Conservation (phyloP, 2,329 filamentous ascomycete species). For the Endocalyx cinctus region DNA sequence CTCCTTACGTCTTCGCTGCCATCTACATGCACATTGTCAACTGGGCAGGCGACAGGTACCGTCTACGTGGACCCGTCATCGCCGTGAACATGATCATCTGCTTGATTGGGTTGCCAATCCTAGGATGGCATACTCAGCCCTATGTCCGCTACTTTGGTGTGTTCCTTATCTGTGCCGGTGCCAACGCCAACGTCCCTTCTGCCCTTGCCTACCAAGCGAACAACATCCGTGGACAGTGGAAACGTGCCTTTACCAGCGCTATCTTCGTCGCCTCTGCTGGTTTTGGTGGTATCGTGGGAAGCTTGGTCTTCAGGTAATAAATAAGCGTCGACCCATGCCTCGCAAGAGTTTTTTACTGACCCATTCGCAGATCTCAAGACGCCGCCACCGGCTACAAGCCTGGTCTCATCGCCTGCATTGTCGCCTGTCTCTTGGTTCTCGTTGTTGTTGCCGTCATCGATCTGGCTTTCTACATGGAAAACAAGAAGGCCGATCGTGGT, state of each 20-base stretch:
- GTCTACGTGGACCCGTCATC: constrained; percentile 18
- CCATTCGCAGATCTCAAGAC: too few relatives aligned
- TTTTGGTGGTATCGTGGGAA: constrained; percentile 15
- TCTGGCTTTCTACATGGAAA: constrained; percentile 38
- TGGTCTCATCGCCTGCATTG: constrained; percentile 52
- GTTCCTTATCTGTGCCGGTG: constrained; percentile 26
- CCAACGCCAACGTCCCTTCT: constrained; percentile 25
- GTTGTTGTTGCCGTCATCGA: constrained; percentile 39
- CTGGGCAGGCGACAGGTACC: constrained; percentile 27
- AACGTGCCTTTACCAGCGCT: constrained; percentile 13
- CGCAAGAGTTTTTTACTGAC: too few relatives aligned
- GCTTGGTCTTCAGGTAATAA: constrained; percentile 16
- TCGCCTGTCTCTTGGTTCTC: constrained; percentile 41
- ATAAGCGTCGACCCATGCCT: too few relatives aligned
- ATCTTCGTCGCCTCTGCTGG: constrained; percentile 14
- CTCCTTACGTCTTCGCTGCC: constrained; percentile 29
- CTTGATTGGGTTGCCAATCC: constrained; percentile 18
- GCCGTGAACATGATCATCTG: constrained; percentile 13
- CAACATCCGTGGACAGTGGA: constrained; percentile 27
- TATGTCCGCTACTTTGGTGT: constrained; percentile 20
- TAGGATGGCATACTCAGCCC: constrained; percentile 14
- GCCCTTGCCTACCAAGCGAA: constrained; percentile 26
- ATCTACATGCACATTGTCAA: constrained; percentile 26
- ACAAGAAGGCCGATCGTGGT: constrained; percentile 47
- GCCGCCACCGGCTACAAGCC: constrained; percentile 46